Base-by-base conservation (phyloP, 2,329 filamentous ascomycete species). In the Alternaria dauci region DNA sequence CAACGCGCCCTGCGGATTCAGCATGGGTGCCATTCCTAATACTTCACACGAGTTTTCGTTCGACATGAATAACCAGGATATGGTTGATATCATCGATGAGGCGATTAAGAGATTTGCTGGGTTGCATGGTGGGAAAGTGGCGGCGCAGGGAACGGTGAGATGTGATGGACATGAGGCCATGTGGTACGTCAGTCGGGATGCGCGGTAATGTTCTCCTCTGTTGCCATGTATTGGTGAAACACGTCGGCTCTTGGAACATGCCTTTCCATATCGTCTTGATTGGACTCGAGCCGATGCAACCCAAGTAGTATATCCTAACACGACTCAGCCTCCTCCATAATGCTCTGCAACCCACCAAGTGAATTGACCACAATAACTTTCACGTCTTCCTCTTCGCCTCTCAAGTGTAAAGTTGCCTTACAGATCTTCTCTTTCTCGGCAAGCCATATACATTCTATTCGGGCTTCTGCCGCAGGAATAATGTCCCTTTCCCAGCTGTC, bases 51-150 rank as follows among this genome's bases (percentile, higher is more conserved):
- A 67, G 44, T 70, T 67, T 20, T 20, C 42, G 11, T 70, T 70
- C 38, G 52, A 38, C 5, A 67, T 71, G 66, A 25, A 67, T 26
- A 70, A 72, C 30, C 68, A 72, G 53, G 69, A 71, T 50, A 72
- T 72, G 39, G 61, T 64, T 8, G 65, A 68, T 52, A 66, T 72
- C 14, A 14, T 72, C 4, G 69, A 70, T 42, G 68, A 71, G 51
- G 68, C 67, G 4, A 59, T 55, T 3, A 59, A 51, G 54, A 55
- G 65, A 34, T 72, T 71, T 59, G 68, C 61, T 4, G 25, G 47
- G 4, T 32, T 65, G 32, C 66, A 71, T 62, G 59, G 43, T 2
- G 66, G 68, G 5, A 58, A 55, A 16, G 70, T 69, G 8, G 63
- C 63, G 25, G 68, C 67, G n/a, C 51, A 68, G 50, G 70, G 65